phyloP scores from a whole-genome alignment of 2,329 filamentous ascomycete genomes.

The Alternaria sp. region DNA sequence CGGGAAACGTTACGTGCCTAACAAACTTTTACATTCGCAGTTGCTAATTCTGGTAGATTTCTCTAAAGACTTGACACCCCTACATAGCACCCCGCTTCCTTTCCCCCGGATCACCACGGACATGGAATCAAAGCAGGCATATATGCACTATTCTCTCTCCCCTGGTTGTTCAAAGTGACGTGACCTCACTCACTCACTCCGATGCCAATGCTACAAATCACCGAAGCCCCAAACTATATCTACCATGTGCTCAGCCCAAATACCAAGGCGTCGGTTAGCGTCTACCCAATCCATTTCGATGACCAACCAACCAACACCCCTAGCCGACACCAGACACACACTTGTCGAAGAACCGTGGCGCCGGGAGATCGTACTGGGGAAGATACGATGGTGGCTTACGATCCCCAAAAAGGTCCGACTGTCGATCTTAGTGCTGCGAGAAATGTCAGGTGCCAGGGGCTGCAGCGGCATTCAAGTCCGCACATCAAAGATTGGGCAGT shows the following conservation, averaged over 20 bases:
- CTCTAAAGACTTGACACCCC: no score
- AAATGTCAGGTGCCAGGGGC: conserved; percentile 2
- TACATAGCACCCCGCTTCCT: no score
- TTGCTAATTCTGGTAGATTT: no score
- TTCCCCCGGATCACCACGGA: no score
- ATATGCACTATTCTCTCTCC: no score
- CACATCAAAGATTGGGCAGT: conserved; percentile 2
- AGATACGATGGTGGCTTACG: conserved; percentile 1
- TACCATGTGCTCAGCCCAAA: neutral
- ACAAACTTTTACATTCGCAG: no score
- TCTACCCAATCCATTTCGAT: neutral
- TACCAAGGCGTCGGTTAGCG: neutral
- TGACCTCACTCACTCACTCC: neutral
- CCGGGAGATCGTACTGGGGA: conserved; percentile 2
- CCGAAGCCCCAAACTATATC: neutral
- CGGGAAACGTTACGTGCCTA: no score
- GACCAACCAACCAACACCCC: neutral
- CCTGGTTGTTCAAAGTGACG: no score
- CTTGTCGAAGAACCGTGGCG: neutral
- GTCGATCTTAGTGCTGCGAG: conserved; percentile 4
- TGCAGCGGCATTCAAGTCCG: neutral
- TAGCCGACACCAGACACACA: neutral
- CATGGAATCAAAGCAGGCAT: no score
- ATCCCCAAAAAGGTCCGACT: neutral
- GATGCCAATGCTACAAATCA: neutral